These are phyloP conservation scores for Cercospora berteroae DNA, from an alignment of 2,329 filamentous ascomycete genomes.

Conservation along the genomic window DNA sequence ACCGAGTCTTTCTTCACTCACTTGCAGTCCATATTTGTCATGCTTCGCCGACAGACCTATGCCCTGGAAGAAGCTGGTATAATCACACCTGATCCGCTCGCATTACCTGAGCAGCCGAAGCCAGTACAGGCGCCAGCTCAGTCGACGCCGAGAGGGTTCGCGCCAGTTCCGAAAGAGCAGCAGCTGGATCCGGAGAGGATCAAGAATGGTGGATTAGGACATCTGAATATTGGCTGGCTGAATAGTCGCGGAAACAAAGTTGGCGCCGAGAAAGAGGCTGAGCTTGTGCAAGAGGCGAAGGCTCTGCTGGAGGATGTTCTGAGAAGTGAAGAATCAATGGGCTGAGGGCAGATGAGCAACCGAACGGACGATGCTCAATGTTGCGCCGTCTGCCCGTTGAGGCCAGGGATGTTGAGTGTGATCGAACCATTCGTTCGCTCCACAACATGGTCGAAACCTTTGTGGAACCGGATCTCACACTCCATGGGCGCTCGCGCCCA, in stretches of 20 bases:
- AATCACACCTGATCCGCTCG: slow-evolving; percentile 49
- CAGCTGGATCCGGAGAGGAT: slow-evolving; percentile 30
- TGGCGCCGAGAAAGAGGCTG: slow-evolving; percentile 77
- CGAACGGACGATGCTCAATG: background rate
- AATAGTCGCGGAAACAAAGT: slow-evolving; percentile 83
- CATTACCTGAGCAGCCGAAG: slow-evolving; percentile 10
- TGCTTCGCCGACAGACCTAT: slow-evolving; percentile 71
- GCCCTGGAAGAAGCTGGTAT: slow-evolving; percentile 80
- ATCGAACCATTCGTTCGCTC: background rate
- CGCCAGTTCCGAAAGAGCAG: slow-evolving; percentile 15
- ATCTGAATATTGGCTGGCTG: slow-evolving; percentile 81
- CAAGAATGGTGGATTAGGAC: slow-evolving; percentile 49
- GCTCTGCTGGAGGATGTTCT: slow-evolving; percentile 49
- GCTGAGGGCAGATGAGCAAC: background rate
- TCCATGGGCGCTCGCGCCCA: too few relatives aligned
- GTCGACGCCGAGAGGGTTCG: slow-evolving; percentile 6
- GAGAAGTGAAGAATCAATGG: background rate
- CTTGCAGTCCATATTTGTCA: slow-evolving; percentile 71
- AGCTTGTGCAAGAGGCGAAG: slow-evolving; percentile 67
- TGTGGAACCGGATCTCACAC: too few relatives aligned
- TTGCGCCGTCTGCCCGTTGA: background rate
- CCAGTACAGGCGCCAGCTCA: slow-evolving; percentile 9
- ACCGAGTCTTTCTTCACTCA: slow-evolving; percentile 65
- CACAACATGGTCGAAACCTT: background rate
- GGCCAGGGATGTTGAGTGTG: background rate